Evolutionary conservation across 2,329 filamentous ascomycete species (phyloP), one percentile per base, ranked within the genome.

Genomic region (Talaromyces verruculosus): DNA sequence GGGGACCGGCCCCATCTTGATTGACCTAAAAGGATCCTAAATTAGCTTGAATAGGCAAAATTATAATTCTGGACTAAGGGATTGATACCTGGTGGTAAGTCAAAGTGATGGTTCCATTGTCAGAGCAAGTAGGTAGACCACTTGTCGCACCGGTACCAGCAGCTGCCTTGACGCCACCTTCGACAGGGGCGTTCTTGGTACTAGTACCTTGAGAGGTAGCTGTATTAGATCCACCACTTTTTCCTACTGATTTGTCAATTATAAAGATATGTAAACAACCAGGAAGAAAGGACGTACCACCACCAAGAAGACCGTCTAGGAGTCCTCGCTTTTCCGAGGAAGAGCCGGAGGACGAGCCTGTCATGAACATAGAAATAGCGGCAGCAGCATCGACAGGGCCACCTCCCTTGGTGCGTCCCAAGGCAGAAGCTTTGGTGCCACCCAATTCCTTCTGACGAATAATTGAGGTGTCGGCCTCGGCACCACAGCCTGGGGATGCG

Each of bases 391-490:
- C 81, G 68, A 90, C 82, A 65, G 85, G 82, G 17, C 88, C 87
- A 63, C 83, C 84, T 67, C 82, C 85, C 72, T 86, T 76, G 62
- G 88, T 90, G 69, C 87, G 85, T 70, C 88, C 88, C n/a, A 91
- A 83, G 61, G 88, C 82, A 39, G 82, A 83, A 41, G 85, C 86
- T 70, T 83, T 81, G 71, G 78, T 80, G 59, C 79, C 83, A 45
- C 79, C 78, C 65, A 90, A 82, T 77, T 90, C 88, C 13, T 80
- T 77, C 67, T 84, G 77, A 43, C 88, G 85, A 77, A 90, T 89
- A 80, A 90, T 89, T 75, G 88, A 82, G n/a, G 88, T 90, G 73
- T 91, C 88, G 67, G 84, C 86, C 75, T 90, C 84, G n/a, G 88
- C 84, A 66, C 88, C 88, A 73, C 87, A 90, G 55, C 75, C 69